These are phyloP conservation scores for Capsicum chinense DNA, from an alignment of 257 asterid genomes.

Conservation along the genomic window DNA sequence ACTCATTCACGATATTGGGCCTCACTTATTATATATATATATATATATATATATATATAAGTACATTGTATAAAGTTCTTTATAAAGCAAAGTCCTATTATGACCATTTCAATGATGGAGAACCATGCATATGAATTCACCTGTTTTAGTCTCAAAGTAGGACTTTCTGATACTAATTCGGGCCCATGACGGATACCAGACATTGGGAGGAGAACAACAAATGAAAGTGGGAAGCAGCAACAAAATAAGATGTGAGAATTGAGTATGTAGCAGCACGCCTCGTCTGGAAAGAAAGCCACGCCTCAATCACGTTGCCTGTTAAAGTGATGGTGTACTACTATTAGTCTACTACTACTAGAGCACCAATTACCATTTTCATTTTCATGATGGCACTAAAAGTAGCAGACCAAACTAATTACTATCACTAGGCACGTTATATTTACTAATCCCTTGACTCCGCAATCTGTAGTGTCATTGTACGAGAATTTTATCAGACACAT, in stretches of 20 bases:
- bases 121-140: background rate
- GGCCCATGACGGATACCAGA: background rate
- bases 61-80: background rate
- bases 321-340: background rate
- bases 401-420: conserved; percentile 1
- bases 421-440: background rate
- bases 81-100: background rate
- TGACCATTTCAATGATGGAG: background rate
- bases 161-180: background rate
- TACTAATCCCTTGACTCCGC: background rate
- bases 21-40: background rate
- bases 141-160: background rate
- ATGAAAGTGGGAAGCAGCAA: background rate
- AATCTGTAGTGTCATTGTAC: background rate
- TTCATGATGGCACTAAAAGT: conserved; percentile 14
- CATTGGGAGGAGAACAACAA: background rate
- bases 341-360: too few relatives aligned
- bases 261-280: conserved; percentile 22
- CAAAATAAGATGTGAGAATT: conserved; percentile 11
- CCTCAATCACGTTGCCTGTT: conserved; percentile 17
- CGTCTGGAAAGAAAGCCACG: background rate
- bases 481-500: background rate
- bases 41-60: background rate
- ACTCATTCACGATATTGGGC: conserved; percentile 1
- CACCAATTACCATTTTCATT: background rate